These are phyloP conservation scores for Bimuria novae-zelandiae DNA, from an alignment of 2,329 filamentous ascomycete species.

Conservation along the genomic window DNA sequence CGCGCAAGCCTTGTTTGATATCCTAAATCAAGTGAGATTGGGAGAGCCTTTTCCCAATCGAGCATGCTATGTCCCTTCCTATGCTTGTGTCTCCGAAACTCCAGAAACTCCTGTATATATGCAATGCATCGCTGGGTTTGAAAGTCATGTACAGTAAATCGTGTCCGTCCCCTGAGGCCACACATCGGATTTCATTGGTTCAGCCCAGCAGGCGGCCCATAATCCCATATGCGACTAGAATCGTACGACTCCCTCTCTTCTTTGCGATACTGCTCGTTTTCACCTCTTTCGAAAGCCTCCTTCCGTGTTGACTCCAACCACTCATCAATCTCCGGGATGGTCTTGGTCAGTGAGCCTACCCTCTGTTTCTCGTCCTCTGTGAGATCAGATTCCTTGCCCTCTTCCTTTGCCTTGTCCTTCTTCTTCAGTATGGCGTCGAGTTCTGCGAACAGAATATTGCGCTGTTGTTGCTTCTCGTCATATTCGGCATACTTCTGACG, in stretches of 20 bases:
- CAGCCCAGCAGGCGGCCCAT: constrained; percentile 28
- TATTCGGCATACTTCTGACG: constrained; percentile 56
- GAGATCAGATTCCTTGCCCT: constrained; percentile 26
- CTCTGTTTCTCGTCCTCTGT: constrained; percentile 25
- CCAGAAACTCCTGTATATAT: background rate
- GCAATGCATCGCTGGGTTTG: background rate
- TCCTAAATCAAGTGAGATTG: too few species aligned
- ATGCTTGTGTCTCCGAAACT: too few species aligned
- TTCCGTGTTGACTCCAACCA: constrained; percentile 35
- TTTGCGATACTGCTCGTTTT: constrained; percentile 34
- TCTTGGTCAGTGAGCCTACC: constrained; percentile 27
- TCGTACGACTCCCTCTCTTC: constrained; percentile 44
- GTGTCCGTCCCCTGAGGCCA: background rate
- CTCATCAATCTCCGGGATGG: constrained; percentile 29
- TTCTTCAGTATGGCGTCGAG: constrained; percentile 48
- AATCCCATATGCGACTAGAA: constrained; percentile 43
- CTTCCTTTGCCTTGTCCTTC: constrained; percentile 38
- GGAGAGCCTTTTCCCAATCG: too few species aligned
- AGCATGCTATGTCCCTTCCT: too few species aligned
- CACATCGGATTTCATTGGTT: background rate
- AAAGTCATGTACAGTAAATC: background rate
- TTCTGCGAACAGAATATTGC: constrained; percentile 48
- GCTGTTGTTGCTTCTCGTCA: constrained; percentile 52
- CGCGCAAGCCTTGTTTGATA: too few species aligned
- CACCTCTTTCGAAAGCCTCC: constrained; percentile 40